Conservation (phyloP, 495 filamentous ascomycete species). For the Talaromyces wortmannii region DNA sequence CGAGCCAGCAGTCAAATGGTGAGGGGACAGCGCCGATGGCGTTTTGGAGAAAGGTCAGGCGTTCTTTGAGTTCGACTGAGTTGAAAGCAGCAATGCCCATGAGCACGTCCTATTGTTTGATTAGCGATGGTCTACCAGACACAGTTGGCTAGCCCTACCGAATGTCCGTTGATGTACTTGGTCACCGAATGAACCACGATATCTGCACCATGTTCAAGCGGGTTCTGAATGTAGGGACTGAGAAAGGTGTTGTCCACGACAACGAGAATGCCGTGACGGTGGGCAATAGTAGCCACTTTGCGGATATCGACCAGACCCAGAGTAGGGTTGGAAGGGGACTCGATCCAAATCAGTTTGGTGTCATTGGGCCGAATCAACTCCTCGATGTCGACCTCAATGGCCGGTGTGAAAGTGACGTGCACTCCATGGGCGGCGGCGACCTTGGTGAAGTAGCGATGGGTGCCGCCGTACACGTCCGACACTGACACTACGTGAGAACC, state of each 20-base stretch:
- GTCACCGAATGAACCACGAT: conserved; percentile 99
- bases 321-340: conserved; percentile 91
- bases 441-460: conserved; percentile 98
- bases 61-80: conserved; percentile 65
- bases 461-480: conserved; percentile 95
- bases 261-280: conserved; percentile 82
- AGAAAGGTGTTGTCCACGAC: conserved; percentile 99
- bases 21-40: conserved; percentile 93
- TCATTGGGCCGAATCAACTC: conserved; percentile 71
- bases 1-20: conserved; percentile 96
- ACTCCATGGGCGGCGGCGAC: conserved; percentile 94
- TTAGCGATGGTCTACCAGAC: background rate
- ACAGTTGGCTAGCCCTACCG: conserved; percentile 26
- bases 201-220: conserved; percentile 89
- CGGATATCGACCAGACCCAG: conserved; percentile 86
- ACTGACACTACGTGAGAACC: conserved; percentile 94
- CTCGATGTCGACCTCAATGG: conserved; percentile 79
- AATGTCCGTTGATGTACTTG: conserved; percentile 99
- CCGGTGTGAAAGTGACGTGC: conserved; percentile 85
- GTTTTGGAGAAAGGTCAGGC: conserved; percentile 89
- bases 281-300: conserved; percentile 72
- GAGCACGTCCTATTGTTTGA: conserved; percentile 69
- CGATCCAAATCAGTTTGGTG: conserved; percentile 97
- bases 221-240: conserved; percentile 93
- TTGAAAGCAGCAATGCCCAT: conserved; percentile 99